These are phyloP conservation scores for Pseudozyma pruni DNA, from an alignment of 1,284 basidiomycete genomes.

Conservation along the genomic window DNA sequence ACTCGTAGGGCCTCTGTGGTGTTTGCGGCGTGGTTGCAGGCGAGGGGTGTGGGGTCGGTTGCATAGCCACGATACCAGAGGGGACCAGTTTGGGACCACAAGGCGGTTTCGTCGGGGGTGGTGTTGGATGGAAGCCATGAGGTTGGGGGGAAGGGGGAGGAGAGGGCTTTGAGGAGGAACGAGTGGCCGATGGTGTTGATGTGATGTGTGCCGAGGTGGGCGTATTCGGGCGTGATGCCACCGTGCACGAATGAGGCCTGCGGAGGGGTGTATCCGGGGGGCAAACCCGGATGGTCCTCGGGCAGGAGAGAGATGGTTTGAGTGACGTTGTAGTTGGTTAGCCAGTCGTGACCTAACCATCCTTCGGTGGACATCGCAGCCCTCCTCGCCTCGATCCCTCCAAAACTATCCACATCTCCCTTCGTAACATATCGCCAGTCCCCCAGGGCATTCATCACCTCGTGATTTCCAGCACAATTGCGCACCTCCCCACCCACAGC, in stretches of 20 bases:
- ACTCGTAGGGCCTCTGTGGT: slow-evolving; percentile 29
- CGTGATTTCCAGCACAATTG: slow-evolving; percentile 59
- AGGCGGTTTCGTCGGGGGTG: slow-evolving; percentile 39
- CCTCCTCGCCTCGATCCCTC: slow-evolving; percentile 47
- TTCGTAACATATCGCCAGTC: slow-evolving; percentile 70
- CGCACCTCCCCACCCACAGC: slow-evolving; percentile 51
- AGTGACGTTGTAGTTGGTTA: slow-evolving; percentile 55
- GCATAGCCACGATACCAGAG: slow-evolving; percentile 67
- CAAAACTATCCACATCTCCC: slow-evolving; percentile 68
- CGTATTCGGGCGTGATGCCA: slow-evolving; percentile 60
- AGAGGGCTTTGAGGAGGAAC: slow-evolving; percentile 55
- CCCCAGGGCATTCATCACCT: slow-evolving; percentile 66
- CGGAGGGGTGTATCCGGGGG: slow-evolving; percentile 18
- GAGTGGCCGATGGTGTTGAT: slow-evolving; percentile 55
- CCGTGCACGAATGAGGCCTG: slow-evolving; percentile 62
- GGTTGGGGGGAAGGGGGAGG: slow-evolving; percentile 3
- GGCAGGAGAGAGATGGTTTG: slow-evolving; percentile 47
- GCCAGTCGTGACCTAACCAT: slow-evolving; percentile 64
- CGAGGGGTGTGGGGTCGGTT: slow-evolving; percentile 17
- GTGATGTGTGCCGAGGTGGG: slow-evolving; percentile 29
- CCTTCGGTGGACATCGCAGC: slow-evolving; percentile 68
- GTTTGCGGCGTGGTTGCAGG: slow-evolving; percentile 38
- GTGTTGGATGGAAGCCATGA: slow-evolving; percentile 38
- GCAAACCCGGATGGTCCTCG: slow-evolving; percentile 6
- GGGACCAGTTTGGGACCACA: slow-evolving; percentile 57